These are phyloP conservation scores for Plasmodium ovale DNA, from an alignment of 169 alveolate genomes.

Conservation along the genomic window DNA sequence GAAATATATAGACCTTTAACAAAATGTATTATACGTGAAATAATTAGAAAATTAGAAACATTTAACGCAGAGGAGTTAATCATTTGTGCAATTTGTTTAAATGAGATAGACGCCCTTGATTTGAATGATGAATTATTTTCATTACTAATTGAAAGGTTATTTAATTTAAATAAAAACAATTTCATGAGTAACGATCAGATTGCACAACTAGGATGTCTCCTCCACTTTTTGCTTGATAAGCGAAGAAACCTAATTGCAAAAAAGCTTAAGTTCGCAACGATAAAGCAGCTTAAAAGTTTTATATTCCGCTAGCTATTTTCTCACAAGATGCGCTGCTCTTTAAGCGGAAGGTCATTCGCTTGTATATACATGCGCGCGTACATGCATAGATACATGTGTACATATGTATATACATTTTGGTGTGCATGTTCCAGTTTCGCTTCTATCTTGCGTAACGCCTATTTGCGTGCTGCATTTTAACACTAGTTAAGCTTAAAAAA, in stretches of 20 bases:
- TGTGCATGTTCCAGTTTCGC: too few relatives aligned
- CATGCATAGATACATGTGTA: not conserved
- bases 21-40: slow-evolving; percentile 82
- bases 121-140: slow-evolving; percentile 61
- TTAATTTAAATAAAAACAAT: slow-evolving; percentile 50
- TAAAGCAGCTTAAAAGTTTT: slow-evolving; percentile 38
- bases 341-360: too few relatives aligned
- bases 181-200: slow-evolving; percentile 58
- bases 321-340: too few relatives aligned
- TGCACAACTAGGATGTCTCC: slow-evolving; percentile 25
- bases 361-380: too few relatives aligned
- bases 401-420: too few relatives aligned
- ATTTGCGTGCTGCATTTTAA: too few relatives aligned
- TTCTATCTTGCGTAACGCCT: too few relatives aligned
- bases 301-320: slow-evolving; percentile 7
- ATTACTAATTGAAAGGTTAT: slow-evolving; percentile 48
- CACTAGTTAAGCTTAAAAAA: too few relatives aligned
- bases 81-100: slow-evolving; percentile 74
- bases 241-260: slow-evolving; percentile 10
- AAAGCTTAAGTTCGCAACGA: slow-evolving; percentile 11
- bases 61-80: slow-evolving; percentile 84
- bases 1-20: slow-evolving; percentile 81
- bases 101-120: slow-evolving; percentile 58
- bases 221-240: slow-evolving; percentile 16
- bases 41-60: slow-evolving; percentile 82